phyloP scores from a whole-genome alignment of 768 basidiomycete genomes.

The Podaxis rugospora region DNA sequence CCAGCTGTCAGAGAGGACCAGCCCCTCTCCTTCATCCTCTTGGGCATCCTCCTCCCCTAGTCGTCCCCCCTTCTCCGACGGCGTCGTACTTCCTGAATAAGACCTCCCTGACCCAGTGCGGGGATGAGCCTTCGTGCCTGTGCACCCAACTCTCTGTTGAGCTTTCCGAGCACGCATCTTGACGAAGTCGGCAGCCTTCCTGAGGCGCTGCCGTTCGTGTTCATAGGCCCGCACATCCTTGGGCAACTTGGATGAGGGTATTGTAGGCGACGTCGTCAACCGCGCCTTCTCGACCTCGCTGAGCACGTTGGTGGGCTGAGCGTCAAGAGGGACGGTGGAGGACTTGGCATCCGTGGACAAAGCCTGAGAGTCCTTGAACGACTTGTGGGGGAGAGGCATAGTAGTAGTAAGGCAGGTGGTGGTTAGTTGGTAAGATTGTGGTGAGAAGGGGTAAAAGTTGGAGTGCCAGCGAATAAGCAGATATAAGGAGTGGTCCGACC shows the following conservation, averaged over 20 bases:
- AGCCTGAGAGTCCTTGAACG: constrained; percentile 1
- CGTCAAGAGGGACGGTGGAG: neutral
- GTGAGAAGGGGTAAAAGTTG: neutral
- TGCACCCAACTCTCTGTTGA: constrained; percentile 5
- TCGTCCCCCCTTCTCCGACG: constrained; percentile 5
- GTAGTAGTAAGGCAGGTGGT: neutral
- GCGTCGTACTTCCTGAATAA: neutral
- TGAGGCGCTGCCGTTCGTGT: constrained; percentile 15
- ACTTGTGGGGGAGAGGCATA: constrained; percentile 9
- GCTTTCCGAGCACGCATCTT: constrained; percentile 15
- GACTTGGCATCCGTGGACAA: neutral
- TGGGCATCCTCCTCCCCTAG: constrained; percentile 1
- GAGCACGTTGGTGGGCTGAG: neutral
- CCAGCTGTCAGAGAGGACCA: constrained; percentile 11
- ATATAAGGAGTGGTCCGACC: constrained; percentile 9
- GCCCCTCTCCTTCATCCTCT: constrained; percentile 11
- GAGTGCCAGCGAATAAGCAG: constrained; percentile 10
- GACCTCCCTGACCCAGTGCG: constrained; percentile 1
- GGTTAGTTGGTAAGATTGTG: neutral
- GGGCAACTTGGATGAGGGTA: constrained; percentile 1
- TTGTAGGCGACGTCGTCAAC: neutral
- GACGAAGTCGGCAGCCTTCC: constrained; percentile 15
- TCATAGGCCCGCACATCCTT: constrained; percentile 13
- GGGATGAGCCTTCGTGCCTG: neutral
- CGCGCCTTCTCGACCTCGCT: neutral